Conservation (phyloP, 495 filamentous ascomycete genomes). For the Podospora tetraspora region DNA sequence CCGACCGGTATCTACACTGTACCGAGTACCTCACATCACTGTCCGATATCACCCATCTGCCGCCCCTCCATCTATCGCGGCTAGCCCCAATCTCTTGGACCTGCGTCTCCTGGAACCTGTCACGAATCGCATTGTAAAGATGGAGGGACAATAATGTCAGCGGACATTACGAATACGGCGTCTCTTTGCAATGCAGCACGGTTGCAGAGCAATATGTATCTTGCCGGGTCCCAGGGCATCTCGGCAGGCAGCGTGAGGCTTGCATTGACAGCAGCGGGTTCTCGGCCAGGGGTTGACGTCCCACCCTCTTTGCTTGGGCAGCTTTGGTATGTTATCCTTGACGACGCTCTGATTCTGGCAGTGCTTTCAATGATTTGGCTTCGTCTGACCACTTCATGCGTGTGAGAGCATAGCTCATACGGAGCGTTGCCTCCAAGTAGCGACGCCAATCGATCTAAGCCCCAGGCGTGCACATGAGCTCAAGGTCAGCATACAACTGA, state of each 20-base stretch:
- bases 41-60: background rate
- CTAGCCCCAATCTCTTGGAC: slow-evolving; percentile 32
- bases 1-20: slow-evolving; percentile 7
- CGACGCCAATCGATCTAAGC: background rate
- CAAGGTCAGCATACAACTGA: slow-evolving; percentile 26
- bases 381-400: background rate
- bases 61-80: slow-evolving; percentile 16
- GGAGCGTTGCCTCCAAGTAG: background rate
- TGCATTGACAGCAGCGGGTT: background rate
- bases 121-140: background rate
- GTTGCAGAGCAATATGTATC: background rate
- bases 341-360: background rate
- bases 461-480: slow-evolving; percentile 30
- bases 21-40: background rate
- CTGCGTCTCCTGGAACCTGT: slow-evolving; percentile 25
- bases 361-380: background rate
- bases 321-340: background rate
- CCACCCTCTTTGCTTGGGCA: background rate
- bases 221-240: background rate
- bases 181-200: background rate
- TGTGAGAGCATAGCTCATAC: background rate
- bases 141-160: background rate
- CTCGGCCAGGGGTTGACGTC: background rate
- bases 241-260: background rate
- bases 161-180: background rate